Conservation (phyloP, 228 moss, liverwort and hornwort genomes). For the Sphagnum magellanicum region DNA sequence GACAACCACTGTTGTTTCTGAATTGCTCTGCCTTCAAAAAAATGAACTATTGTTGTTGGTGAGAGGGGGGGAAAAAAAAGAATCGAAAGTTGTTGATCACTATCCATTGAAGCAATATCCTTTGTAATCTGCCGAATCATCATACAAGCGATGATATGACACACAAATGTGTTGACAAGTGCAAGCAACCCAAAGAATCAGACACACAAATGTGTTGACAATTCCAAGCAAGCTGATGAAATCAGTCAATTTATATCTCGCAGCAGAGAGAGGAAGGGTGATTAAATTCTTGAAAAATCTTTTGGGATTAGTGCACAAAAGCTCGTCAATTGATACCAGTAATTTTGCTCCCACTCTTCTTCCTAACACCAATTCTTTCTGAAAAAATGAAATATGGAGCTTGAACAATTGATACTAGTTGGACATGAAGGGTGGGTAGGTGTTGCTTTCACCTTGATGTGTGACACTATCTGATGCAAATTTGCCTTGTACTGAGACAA, state of each 20-base stretch:
- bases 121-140: background rate
- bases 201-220: background rate
- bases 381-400: background rate
- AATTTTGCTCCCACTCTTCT: too few species aligned
- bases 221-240: background rate
- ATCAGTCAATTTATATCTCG: too few species aligned
- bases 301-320: too few species aligned
- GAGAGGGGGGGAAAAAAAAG: background rate
- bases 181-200: too few species aligned
- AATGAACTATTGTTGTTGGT: slow-evolving; percentile 1
- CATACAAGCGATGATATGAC: background rate
- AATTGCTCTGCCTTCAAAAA: background rate
- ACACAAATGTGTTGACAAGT: background rate
- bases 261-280: too few species aligned
- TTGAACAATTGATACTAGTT: background rate
- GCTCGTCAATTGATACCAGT: too few species aligned
- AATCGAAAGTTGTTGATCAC: background rate
- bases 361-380: background rate
- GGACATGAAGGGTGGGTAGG: background rate
- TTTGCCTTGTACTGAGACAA: background rate
- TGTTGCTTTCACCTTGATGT: background rate
- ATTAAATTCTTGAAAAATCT: too few species aligned
- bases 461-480: background rate
- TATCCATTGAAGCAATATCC: background rate
- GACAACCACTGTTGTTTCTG: slow-evolving; percentile 1